Percentiles rank a stretch among this genome's conserved stretches.
These are phyloP conservation scores for Phytophthora lateralis DNA, from an alignment of 352 stramenopile genomes.

Conservation along the genomic window DNA sequence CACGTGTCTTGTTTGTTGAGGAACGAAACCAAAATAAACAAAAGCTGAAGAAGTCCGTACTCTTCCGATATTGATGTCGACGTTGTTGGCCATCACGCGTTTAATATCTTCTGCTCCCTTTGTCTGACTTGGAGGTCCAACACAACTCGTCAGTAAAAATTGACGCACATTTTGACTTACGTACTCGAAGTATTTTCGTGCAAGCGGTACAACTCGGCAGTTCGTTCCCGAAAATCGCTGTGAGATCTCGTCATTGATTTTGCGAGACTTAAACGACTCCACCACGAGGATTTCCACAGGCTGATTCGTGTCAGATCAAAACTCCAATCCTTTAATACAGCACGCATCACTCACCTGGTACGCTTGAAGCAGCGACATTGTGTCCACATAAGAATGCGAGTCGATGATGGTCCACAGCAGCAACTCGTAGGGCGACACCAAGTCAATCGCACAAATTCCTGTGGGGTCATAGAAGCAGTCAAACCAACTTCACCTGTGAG, in stretches of 20 bases:
- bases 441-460: conserved; percentile 78
- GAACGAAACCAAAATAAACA: not conserved
- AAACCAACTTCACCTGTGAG: not conserved
- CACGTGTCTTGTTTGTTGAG: not conserved
- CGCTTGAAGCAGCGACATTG: conserved; percentile 67
- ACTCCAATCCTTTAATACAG: not conserved
- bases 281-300: conserved; percentile 80
- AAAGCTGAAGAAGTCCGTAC: conserved; percentile 25
- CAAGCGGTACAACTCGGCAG: conserved; percentile 70
- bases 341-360: conserved; percentile 50
- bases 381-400: conserved; percentile 76
- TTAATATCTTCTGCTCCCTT: conserved; percentile 87
- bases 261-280: conserved; percentile 56
- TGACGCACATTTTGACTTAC: not conserved
- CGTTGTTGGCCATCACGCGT: conserved; percentile 79
- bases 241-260: conserved; percentile 74
- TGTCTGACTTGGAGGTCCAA: conserved; percentile 59
- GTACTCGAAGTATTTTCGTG: conserved; percentile 84
- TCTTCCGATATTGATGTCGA: conserved; percentile 83
- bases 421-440: conserved; percentile 71
- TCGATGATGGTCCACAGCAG: conserved; percentile 84
- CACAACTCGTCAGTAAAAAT: not conserved
- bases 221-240: conserved; percentile 60
- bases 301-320: conserved; percentile 25
- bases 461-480: not conserved